Percentiles rank a stretch among this genome's conserved stretches.
Evolutionary conservation across 192 early-diverging fungal species (phyloP).

Genomic region (Gamsiella multidivaricata): DNA sequence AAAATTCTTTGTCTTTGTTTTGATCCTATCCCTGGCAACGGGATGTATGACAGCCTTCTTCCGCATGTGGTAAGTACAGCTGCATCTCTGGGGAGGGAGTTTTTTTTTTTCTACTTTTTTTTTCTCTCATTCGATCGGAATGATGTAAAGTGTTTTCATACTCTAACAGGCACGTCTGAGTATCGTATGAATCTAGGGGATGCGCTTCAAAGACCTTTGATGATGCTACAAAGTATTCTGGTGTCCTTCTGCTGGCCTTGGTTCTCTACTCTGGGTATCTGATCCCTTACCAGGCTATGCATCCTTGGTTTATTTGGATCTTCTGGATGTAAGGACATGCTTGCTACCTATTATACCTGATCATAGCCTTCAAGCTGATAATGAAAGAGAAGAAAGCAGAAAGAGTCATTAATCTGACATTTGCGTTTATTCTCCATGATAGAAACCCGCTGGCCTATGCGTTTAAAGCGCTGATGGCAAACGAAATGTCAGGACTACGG

Average conservation of each 20-base stretch:
- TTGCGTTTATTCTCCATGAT: too few relatives aligned
- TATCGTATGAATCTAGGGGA: too few relatives aligned
- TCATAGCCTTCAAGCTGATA: conserved; percentile 56
- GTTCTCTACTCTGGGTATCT: conserved; percentile 72
- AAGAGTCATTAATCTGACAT: too few relatives aligned
- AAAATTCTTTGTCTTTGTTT: conserved; percentile 69
- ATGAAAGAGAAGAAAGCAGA: not conserved
- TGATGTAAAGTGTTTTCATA: too few relatives aligned
- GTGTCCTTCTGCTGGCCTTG: conserved; percentile 63
- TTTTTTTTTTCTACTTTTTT: too few relatives aligned
- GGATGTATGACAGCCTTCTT: conserved; percentile 70
- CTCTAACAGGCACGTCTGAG: too few relatives aligned
- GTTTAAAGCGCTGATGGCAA: conserved; percentile 68
- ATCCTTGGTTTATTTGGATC: conserved; percentile 71
- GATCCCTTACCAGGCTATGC: conserved; percentile 69
- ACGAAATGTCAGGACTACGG: conserved; percentile 69
- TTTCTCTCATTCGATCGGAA: too few relatives aligned
- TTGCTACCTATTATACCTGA: too few relatives aligned
- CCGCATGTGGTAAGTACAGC: conserved; percentile 69
- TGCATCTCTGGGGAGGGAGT: too few relatives aligned
- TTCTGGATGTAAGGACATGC: too few relatives aligned
- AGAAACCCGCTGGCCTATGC: conserved; percentile 72
- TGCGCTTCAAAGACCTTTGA: conserved; percentile 61
- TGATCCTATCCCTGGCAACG: conserved; percentile 64
- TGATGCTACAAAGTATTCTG: conserved; percentile 63